Evolutionary conservation across 2,329 filamentous ascomycete genomes (phyloP).

Genomic region (Monosporascus sp.): DNA sequence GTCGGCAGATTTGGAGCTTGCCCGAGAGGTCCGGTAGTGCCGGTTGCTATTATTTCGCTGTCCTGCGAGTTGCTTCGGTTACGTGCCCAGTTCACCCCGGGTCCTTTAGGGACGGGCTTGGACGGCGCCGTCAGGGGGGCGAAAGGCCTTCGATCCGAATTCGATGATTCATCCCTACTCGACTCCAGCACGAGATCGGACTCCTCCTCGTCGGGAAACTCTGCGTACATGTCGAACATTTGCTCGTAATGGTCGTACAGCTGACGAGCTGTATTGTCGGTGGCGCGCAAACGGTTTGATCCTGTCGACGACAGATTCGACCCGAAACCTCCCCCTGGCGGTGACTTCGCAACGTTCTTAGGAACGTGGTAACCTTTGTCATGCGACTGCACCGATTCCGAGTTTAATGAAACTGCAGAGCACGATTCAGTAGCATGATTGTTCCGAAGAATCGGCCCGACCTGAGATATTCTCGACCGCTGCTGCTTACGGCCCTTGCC

Average conservation of each 20-base stretch:
- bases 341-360: slow-evolving; percentile 9
- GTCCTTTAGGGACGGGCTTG: slow-evolving; percentile 10
- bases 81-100: slow-evolving; percentile 13
- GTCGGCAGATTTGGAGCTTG: slow-evolving; percentile 22
- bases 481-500: slow-evolving; percentile 29
- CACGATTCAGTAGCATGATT: slow-evolving; percentile 37
- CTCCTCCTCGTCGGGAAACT: slow-evolving; percentile 13
- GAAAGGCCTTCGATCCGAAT: slow-evolving; percentile 14
- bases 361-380: slow-evolving; percentile 8
- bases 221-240: slow-evolving; percentile 43
- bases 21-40: slow-evolving; percentile 16
- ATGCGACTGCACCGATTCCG: slow-evolving; percentile 18
- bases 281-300: slow-evolving; percentile 21
- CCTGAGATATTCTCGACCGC: slow-evolving; percentile 16
- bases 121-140: slow-evolving; percentile 18
- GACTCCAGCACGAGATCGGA: slow-evolving; percentile 6
- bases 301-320: slow-evolving; percentile 2
- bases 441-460: slow-evolving; percentile 28
- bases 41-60: slow-evolving; percentile 21
- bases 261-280: slow-evolving; percentile 34
- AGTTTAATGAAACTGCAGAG: slow-evolving; percentile 28
- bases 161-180: slow-evolving; percentile 7
- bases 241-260: slow-evolving; percentile 56
- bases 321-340: slow-evolving; percentile 25
- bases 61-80: slow-evolving; percentile 21